These are phyloP conservation scores for Cyberlindnera saturnus DNA, from an alignment of 805 yeast species.

Conservation along the genomic window DNA sequence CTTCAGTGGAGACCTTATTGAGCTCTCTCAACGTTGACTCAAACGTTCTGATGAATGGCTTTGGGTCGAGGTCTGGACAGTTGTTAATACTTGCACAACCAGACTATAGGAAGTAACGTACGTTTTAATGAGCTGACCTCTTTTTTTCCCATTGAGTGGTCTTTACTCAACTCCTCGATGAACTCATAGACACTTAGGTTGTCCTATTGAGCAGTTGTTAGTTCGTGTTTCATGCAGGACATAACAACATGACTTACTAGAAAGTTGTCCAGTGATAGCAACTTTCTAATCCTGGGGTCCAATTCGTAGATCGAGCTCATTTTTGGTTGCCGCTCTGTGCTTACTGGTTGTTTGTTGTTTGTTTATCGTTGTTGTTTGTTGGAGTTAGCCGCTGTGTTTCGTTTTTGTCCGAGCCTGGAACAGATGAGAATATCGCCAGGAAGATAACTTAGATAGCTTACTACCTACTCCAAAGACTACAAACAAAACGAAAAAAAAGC, in stretches of 20 bases:
- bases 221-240: neutral
- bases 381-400: no score
- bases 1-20: conserved; percentile 51
- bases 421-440: no score
- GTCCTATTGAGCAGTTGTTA: conserved; percentile 24
- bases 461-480: no score
- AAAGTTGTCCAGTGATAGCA: conserved; percentile 56
- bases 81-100: neutral
- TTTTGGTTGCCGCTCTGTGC: neutral
- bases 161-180: conserved; percentile 70
- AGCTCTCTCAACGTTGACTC: conserved; percentile 78
- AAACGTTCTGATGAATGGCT: conserved; percentile 90
- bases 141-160: conserved; percentile 47
- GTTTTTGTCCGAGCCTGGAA: no score
- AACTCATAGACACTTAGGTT: conserved; percentile 74
- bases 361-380: neutral
- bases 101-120: neutral
- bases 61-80: conserved; percentile 57
- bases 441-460: no score
- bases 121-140: conserved; percentile 43
- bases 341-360: neutral
- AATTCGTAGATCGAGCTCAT: conserved; percentile 49
- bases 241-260: conserved; percentile 24
- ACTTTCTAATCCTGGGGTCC: conserved; percentile 53
- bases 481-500: no score